Evolutionary conservation across 495 filamentous ascomycete genomes (phyloP).

Genomic region (Aspergillus bridgeri): DNA sequence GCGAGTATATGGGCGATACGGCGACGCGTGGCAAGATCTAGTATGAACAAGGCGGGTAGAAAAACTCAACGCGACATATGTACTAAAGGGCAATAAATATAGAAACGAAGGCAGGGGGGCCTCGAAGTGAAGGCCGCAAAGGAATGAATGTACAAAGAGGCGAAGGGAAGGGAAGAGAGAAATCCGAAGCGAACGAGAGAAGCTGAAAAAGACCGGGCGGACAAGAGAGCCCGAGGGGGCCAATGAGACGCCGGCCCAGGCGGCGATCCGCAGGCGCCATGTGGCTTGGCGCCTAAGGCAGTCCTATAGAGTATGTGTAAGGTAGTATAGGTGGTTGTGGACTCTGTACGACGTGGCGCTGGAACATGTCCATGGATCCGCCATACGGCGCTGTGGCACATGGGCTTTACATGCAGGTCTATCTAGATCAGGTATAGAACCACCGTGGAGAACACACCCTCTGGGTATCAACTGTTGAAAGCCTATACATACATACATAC

Average conservation of each 20-base stretch:
- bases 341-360: too few relatives aligned
- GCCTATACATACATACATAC: conserved; percentile 8
- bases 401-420: too few relatives aligned
- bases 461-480: conserved; percentile 7
- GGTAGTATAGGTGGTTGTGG: too few relatives aligned
- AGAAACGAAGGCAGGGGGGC: neutral
- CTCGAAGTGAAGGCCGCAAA: conserved; percentile 11
- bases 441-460: neutral
- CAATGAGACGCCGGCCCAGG: neutral
- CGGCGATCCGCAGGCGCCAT: conserved; percentile 3
- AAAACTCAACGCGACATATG: conserved; percentile 18
- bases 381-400: too few relatives aligned
- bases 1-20: neutral
- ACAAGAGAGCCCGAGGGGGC: conserved; percentile 2
- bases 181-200: conserved; percentile 12
- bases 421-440: too few relatives aligned
- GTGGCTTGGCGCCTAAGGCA: conserved; percentile 9
- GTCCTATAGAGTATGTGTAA: too few relatives aligned
- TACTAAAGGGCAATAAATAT: conserved; percentile 14
- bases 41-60: conserved; percentile 8
- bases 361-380: too few relatives aligned
- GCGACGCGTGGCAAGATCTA: conserved; percentile 3
- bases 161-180: conserved; percentile 12
- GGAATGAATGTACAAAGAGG: conserved; percentile 10
- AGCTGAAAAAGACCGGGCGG: conserved; percentile 12